A percentile compares a stretch with the other conserved stretches of the same genome.
Conservation (phyloP, 495 filamentous ascomycete genomes). For the Neurospora hispaniola region DNA sequence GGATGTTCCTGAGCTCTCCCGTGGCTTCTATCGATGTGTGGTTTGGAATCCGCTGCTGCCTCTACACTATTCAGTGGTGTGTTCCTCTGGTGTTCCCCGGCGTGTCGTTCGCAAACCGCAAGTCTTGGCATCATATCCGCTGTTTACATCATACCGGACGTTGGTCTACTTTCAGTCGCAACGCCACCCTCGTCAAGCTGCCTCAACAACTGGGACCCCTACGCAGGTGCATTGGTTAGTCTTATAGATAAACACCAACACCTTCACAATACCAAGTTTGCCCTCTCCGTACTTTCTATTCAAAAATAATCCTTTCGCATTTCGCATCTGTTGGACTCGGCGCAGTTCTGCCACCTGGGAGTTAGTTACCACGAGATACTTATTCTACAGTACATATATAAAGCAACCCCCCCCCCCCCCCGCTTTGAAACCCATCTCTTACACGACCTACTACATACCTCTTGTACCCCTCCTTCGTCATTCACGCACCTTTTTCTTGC, state of each 20-base stretch:
- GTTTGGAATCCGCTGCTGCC: neutral
- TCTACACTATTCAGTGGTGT: neutral
- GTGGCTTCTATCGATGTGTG: neutral
- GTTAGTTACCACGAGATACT: neutral
- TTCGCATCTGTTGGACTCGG: neutral
- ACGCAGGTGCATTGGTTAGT: neutral
- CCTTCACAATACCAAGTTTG: neutral
- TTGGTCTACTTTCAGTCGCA: neutral
- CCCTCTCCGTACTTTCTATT: neutral
- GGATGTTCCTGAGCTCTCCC: neutral
- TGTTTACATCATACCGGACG: neutral
- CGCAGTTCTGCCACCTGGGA: neutral
- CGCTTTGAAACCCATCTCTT: constrained; percentile 12
- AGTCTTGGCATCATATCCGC: neutral
- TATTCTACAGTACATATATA: neutral
- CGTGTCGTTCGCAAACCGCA: neutral
- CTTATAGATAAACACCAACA: neutral
- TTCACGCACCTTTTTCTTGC: neutral
- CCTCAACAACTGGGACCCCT: too few relatives aligned
- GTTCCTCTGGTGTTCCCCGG: neutral
- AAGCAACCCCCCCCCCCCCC: neutral
- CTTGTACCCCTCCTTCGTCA: neutral
- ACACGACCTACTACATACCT: neutral
- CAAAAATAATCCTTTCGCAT: neutral
- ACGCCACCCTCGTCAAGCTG: neutral